phyloP scores from a whole-genome alignment of 345 rosid species.

The Lepidium africanum region DNA sequence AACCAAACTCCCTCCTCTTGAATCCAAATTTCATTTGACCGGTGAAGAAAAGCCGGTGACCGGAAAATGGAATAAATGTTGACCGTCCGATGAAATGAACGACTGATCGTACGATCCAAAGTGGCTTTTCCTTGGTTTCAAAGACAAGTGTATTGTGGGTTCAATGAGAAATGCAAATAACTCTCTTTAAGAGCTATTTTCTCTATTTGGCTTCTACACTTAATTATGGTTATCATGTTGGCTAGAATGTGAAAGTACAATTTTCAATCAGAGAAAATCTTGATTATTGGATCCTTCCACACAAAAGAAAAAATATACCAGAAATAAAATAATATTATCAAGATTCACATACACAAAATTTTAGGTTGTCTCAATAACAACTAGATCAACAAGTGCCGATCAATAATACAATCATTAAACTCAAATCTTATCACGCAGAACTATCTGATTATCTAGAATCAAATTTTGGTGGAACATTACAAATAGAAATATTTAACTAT shows the following conservation, averaged over 20 bases:
- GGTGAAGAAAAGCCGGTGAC: not conserved
- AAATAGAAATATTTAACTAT: no score
- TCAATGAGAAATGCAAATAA: not conserved
- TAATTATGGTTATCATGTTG: not conserved
- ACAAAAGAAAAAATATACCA: not conserved
- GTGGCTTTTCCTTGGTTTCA: constrained; percentile 17
- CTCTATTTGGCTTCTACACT: not conserved
- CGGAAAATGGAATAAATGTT: constrained; percentile 11
- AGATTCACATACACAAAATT: no score
- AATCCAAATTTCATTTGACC: constrained; percentile 2
- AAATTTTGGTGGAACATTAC: no score
- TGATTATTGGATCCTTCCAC: constrained; percentile 4
- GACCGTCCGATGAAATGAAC: constrained; percentile 3
- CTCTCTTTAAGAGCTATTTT: not conserved
- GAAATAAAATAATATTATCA: not conserved
- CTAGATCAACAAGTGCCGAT: no score
- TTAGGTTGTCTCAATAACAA: no score
- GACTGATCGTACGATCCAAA: not conserved
- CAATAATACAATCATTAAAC: no score
- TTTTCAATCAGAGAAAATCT: not conserved
- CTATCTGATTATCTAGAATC: no score
- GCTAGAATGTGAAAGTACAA: not conserved
- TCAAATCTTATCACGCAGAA: no score
- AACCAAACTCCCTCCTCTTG: constrained; percentile 3
- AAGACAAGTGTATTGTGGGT: constrained; percentile 8